Percentiles rank a stretch among this genome's conserved stretches.
Evolutionary conservation across 2,329 filamentous ascomycete genomes (phyloP).

Genomic region (Zymoseptoria tritici): DNA sequence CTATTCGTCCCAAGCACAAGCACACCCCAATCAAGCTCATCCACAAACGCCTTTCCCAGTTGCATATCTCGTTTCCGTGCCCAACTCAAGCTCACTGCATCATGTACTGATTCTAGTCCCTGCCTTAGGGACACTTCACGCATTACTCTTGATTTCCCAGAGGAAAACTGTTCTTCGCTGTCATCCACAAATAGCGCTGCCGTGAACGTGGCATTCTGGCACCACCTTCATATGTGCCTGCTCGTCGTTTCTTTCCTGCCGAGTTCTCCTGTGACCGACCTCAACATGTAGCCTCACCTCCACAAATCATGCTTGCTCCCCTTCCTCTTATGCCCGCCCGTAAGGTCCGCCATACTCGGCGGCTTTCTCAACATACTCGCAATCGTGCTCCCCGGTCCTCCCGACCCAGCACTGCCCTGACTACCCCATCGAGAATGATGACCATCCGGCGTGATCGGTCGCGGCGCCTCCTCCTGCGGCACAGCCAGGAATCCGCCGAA

Average conservation of each 20-base stretch:
- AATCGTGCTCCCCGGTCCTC: neutral
- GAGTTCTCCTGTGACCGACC: neutral
- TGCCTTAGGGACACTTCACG: too few species aligned
- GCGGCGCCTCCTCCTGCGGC: constrained; percentile 43
- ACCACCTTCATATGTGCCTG: neutral
- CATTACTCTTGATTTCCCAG: too few species aligned
- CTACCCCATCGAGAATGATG: constrained; percentile 13
- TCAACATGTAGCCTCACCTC: constrained; percentile 16
- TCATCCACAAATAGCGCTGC: too few species aligned
- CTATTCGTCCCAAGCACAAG: neutral
- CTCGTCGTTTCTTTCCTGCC: neutral
- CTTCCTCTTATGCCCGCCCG: constrained; percentile 19
- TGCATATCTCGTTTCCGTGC: neutral
- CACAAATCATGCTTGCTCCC: constrained; percentile 30
- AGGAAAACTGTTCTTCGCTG: too few species aligned
- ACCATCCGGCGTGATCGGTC: constrained; percentile 25
- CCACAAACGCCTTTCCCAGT: neutral
- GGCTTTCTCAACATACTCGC: constrained; percentile 25
- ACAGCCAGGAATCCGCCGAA: constrained; percentile 60
- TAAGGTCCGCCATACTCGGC: constrained; percentile 21
- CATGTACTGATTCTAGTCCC: neutral
- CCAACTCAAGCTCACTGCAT: neutral
- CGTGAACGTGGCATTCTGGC: too few species aligned
- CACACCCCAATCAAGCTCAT: neutral
- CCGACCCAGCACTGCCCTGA: neutral